Evolutionary conservation across 768 basidiomycete species (phyloP), one percentile per base, ranked within the genome.

Genomic region (Auriscalpium orientale): DNA sequence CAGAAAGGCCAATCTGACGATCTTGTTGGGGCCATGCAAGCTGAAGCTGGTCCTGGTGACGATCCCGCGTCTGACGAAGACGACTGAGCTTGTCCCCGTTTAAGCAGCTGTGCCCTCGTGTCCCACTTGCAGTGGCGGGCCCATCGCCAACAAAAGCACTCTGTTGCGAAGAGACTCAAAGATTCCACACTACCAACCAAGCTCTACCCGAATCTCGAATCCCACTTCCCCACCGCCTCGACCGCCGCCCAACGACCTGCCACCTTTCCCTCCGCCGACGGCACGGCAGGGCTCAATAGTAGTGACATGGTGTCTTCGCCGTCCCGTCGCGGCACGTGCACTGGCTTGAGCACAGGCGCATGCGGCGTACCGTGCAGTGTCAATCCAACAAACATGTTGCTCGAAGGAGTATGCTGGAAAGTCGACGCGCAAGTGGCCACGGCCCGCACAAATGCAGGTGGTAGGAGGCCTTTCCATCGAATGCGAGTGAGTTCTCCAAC

Each of bases 1-100:
- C 87, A 91, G 66, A 89, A 89, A 60, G 88, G 89, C 3, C 76
- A 86, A 47, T 81, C 85, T 3, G 87, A 89, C 61, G 91, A 92
- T 66, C 68, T 93, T 47, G 73, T 91, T 20, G 90, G 88, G 35
- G 89, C 89, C 35, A 90, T 93, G 85, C 85, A 80, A 40, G 90
- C 89, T 1, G 81, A 89, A 56, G 76, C 75, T 40, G 79, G 79
- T 56, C 78, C 79, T 53, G 73, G 68, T 5, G 76, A 79, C 33
- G 83, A 80, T 51, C 65, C 73, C 15, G 67, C 74, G 45, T 83
- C 79, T 54, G 84, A 85, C 66, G 85, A 87, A 53, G 84, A 87
- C 56, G 82, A 84, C 58, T 80, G 69, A 73, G 46, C 28, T 28
- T 28, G 28, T 28, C 28, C 5, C 28, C 28, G 7, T 28, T 7